Conservation (phyloP, 2,329 filamentous ascomycete species). For the Nakataea oryzae region DNA sequence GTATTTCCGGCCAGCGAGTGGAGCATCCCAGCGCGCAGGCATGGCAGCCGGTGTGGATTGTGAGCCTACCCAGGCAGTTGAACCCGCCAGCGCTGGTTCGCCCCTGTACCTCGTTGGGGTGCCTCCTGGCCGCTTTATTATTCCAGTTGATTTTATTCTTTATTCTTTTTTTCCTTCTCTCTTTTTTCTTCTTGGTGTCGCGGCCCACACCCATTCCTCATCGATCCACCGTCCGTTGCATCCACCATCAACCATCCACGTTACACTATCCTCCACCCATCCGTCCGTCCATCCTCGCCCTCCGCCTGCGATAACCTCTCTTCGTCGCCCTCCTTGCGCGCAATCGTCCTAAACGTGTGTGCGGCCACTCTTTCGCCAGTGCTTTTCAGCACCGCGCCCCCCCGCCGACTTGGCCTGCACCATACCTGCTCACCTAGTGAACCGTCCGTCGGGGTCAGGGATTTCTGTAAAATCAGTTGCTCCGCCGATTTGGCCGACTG, state of each 20-base stretch:
- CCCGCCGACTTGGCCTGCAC: too few species aligned
- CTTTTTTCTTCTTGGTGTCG: too few species aligned
- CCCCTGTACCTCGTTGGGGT: background rate
- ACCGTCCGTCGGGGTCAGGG: too few species aligned
- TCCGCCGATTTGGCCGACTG: background rate
- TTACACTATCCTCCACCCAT: too few species aligned
- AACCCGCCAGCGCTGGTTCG: background rate
- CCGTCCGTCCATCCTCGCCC: background rate
- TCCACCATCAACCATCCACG: too few species aligned
- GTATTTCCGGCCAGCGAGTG: background rate
- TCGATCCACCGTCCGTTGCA: background rate
- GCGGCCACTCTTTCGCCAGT: background rate
- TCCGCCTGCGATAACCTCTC: background rate
- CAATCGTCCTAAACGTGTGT: background rate
- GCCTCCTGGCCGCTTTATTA: background rate
- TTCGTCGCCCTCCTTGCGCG: background rate
- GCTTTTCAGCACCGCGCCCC: background rate
- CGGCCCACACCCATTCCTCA: background rate
- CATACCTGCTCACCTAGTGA: too few species aligned
- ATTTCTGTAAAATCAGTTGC: background rate
- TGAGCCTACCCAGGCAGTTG: background rate
- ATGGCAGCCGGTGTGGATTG: background rate
- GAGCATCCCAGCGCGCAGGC: background rate
- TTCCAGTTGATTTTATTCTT: background rate
- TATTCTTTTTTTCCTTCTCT: background rate